These are phyloP conservation scores for Chlorella sorokiniana DNA, from an alignment of 139 green algal species.

Conservation along the genomic window DNA sequence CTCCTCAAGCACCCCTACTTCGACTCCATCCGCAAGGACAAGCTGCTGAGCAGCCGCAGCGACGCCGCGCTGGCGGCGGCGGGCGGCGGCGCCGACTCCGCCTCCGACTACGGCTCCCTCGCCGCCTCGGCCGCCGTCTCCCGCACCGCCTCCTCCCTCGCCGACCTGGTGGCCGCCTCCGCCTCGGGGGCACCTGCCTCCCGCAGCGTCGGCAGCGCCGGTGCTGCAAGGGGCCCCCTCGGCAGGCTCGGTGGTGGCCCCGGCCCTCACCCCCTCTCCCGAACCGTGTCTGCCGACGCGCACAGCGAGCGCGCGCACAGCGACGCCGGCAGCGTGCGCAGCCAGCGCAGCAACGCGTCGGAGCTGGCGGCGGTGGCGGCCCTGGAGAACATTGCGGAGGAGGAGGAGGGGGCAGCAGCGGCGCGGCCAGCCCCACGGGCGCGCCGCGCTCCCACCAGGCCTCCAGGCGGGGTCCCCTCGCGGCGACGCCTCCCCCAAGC, in stretches of 20 bases:
- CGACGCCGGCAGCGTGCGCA: slow-evolving; percentile 13
- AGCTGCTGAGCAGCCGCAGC: slow-evolving; percentile 17
- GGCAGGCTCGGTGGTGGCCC: neutral
- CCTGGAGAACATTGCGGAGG: slow-evolving; percentile 36
- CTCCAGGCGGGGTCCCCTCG: neutral
- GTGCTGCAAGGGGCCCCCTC: neutral
- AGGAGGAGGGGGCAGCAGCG: slow-evolving; percentile 5
- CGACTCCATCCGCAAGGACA: slow-evolving; percentile 62
- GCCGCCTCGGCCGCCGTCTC: neutral
- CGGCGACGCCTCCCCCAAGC: neutral
- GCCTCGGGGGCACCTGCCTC: too few relatives aligned
- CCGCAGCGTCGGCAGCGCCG: neutral
- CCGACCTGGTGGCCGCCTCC: neutral
- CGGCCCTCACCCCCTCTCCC: neutral
- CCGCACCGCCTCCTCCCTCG: slow-evolving; percentile 25
- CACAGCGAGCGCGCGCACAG: slow-evolving; percentile 6
- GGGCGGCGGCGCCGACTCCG: neutral
- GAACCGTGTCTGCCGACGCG: slow-evolving; percentile 11
- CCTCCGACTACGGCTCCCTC: neutral
- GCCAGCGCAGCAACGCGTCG: slow-evolving; percentile 35
- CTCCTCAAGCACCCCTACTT: slow-evolving; percentile 96
- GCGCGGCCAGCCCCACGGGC: neutral
- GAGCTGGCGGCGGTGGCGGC: slow-evolving; percentile 41
- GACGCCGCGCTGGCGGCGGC: slow-evolving; percentile 14
- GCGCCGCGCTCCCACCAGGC: neutral